Percentiles rank a stretch among this genome's conserved stretches.
Conservation (phyloP, 2,329 filamentous ascomycete genomes). For the Apiospora malaysiana region DNA sequence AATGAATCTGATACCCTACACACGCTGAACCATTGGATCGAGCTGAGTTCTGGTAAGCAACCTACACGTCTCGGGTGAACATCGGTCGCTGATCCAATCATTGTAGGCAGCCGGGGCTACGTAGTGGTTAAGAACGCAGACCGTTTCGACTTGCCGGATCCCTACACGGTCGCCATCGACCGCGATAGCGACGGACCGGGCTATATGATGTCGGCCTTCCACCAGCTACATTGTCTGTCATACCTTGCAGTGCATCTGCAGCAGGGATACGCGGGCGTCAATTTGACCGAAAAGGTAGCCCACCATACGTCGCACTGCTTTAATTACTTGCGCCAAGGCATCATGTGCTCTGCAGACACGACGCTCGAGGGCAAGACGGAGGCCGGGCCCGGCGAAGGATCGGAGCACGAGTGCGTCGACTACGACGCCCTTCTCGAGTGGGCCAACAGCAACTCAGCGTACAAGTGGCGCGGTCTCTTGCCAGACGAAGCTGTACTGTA, state of each 20-base stretch:
- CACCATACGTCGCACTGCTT: slow-evolving; percentile 57
- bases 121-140: slow-evolving; percentile 38
- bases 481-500: slow-evolving; percentile 7
- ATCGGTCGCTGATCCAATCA: not conserved
- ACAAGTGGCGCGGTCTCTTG: slow-evolving; percentile 34
- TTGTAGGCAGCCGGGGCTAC: slow-evolving; percentile 34
- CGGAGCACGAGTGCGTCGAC: slow-evolving; percentile 42
- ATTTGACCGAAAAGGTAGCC: slow-evolving; percentile 46
- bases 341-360: slow-evolving; percentile 53
- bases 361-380: slow-evolving; percentile 50
- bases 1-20: slow-evolving; percentile 39
- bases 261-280: slow-evolving; percentile 41
- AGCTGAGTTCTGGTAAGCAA: slow-evolving; percentile 38
- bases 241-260: slow-evolving; percentile 43
- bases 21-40: slow-evolving; percentile 44
- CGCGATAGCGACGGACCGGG: slow-evolving; percentile 42
- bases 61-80: too few species aligned
- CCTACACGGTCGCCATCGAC: slow-evolving; percentile 39
- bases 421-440: slow-evolving; percentile 43
- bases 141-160: slow-evolving; percentile 38
- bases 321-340: slow-evolving; percentile 53
- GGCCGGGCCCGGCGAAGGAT: slow-evolving; percentile 44
- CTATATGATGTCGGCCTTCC: slow-evolving; percentile 48
- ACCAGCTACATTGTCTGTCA: slow-evolving; percentile 48
- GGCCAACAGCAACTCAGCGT: slow-evolving; percentile 41